A percentile compares a stretch with the other conserved stretches of the same genome.
These are phyloP conservation scores for Ceratobasidium sp. DNA, from an alignment of 1,284 basidiomycete genomes.

Conservation along the genomic window DNA sequence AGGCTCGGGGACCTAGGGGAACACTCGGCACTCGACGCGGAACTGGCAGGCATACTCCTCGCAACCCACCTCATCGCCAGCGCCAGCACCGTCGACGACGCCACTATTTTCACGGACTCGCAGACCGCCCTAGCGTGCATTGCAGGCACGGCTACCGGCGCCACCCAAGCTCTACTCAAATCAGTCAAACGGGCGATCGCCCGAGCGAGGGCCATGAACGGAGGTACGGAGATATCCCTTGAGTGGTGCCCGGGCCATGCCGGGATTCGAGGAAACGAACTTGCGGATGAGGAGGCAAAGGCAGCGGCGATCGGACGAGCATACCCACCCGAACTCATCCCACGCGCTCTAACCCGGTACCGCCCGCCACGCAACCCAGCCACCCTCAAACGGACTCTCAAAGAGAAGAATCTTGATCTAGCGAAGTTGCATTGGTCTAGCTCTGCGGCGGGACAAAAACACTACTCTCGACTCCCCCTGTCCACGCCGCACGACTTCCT, in stretches of 20 bases:
- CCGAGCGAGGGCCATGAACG: not conserved
- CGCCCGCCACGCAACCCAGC: not conserved
- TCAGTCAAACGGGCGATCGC: not conserved
- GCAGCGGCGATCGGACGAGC: constrained; percentile 16
- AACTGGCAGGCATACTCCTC: constrained; percentile 41
- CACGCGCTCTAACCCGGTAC: not conserved
- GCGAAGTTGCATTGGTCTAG: not conserved
- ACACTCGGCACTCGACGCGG: constrained; percentile 46
- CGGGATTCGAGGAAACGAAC: constrained; percentile 36
- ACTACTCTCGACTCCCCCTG: not conserved
- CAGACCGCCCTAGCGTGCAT: constrained; percentile 3
- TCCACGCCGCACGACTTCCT: not conserved
- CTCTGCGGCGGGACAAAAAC: not conserved
- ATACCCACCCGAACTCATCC: not conserved
- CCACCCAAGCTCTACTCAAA: not conserved
- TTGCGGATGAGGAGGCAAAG: constrained; percentile 43
- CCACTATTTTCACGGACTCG: constrained; percentile 18
- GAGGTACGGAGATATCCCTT: not conserved
- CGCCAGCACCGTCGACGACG: not conserved
- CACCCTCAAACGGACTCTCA: not conserved
- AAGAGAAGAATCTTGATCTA: not conserved
- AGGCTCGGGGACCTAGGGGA: constrained; percentile 8
- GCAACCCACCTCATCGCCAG: constrained; percentile 9
- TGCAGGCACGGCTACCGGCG: not conserved
- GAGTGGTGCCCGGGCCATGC: constrained; percentile 47